phyloP scores from a whole-genome alignment of 768 basidiomycete genomes.

The Porpolomopsis calyptriformis region DNA sequence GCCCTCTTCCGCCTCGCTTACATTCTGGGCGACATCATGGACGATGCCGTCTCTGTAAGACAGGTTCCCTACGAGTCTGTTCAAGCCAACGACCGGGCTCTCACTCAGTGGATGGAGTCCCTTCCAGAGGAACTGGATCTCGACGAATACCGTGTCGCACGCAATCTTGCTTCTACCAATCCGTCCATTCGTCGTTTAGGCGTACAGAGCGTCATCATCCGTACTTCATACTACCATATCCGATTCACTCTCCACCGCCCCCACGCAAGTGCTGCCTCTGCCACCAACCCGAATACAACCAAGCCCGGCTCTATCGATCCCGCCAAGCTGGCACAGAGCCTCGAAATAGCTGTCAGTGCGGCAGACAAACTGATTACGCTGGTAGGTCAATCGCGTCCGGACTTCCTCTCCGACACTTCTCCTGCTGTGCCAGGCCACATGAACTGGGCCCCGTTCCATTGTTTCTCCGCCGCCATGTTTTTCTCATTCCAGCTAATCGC shows the following conservation, averaged over 20 bases:
- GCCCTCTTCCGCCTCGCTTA: conserved; percentile 68
- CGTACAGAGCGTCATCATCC: conserved; percentile 74
- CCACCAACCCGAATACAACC: conserved; percentile 16
- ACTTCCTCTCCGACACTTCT: conserved; percentile 59
- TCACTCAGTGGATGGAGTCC: conserved; percentile 69
- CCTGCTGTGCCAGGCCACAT: conserved; percentile 72
- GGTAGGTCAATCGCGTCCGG: conserved; percentile 64
- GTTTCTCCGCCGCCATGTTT: conserved; percentile 82
- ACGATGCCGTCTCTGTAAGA: conserved; percentile 72
- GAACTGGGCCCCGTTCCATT: conserved; percentile 76
- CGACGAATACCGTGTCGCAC: conserved; percentile 66
- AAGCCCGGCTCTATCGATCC: conserved; percentile 15
- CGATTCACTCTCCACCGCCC: conserved; percentile 79
- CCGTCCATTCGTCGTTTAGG: conserved; percentile 53
- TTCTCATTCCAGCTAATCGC: conserved; percentile 83
- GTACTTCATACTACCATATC: conserved; percentile 69
- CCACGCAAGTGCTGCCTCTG: conserved; percentile 40
- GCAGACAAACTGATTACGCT: conserved; percentile 73
- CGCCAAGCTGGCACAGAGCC: conserved; percentile 43
- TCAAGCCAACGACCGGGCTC: conserved; percentile 57
- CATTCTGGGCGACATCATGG: conserved; percentile 77
- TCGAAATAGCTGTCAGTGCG: conserved; percentile 65
- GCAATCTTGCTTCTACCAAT: conserved; percentile 56
- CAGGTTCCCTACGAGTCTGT: conserved; percentile 69
- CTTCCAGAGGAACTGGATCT: conserved; percentile 64